Conservation (phyloP, 768 basidiomycete genomes). For the Agaricus sinodeliciosus region DNA sequence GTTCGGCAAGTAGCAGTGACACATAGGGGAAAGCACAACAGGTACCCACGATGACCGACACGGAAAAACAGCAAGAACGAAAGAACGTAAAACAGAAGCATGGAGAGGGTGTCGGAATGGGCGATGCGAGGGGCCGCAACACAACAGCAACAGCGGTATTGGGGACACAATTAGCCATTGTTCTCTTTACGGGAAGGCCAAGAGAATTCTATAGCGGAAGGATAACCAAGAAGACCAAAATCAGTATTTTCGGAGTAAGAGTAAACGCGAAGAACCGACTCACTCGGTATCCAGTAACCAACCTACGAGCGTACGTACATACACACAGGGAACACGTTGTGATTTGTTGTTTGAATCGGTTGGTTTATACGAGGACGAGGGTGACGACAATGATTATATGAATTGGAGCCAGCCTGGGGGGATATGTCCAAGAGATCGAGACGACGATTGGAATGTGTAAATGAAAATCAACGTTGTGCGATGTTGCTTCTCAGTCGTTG, state of each 20-base stretch:
- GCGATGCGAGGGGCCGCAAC: not conserved
- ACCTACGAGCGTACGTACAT: not conserved
- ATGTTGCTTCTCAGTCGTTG: conserved; percentile 17
- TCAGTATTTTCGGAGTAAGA: not conserved
- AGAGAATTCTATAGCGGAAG: not conserved
- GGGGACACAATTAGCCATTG: conserved; percentile 2
- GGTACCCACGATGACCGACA: no score
- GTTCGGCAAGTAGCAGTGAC: not conserved
- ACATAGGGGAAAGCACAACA: not conserved
- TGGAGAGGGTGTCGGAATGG: no score
- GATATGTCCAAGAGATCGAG: conserved; percentile 1
- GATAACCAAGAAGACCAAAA: not conserved
- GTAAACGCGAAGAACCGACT: not conserved
- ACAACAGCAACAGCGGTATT: conserved; percentile 6
- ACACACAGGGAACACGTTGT: conserved; percentile 8
- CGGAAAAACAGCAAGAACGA: no score
- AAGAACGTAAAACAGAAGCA: no score
- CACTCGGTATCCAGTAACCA: conserved; percentile 3
- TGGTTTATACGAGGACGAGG: not conserved
- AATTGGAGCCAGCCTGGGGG: conserved; percentile 4
- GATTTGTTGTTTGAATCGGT: not conserved
- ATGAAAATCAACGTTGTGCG: not conserved
- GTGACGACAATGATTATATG: not conserved
- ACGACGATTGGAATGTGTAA: no score
- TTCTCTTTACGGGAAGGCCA: conserved; percentile 1